Evolutionary conservation across 140 eudicot genomes (phyloP).

Genomic region (Anethum foeniculum): DNA sequence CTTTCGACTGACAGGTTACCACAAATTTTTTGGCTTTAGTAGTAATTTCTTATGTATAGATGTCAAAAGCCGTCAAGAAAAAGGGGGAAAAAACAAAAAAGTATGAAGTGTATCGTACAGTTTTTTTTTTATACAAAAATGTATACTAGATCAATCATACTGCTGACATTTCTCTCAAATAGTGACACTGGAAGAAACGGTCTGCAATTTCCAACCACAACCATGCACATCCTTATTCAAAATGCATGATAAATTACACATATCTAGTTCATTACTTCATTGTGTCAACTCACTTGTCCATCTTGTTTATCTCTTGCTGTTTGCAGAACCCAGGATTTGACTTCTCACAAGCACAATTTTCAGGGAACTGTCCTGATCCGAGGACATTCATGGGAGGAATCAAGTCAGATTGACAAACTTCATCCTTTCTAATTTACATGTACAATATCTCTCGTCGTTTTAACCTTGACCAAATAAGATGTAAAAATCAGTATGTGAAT

Average conservation of each 20-base stretch:
- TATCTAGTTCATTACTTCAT: background rate
- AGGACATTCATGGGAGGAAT: constrained; percentile 95
- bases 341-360: constrained; percentile 86
- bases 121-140: too few relatives aligned
- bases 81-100: too few relatives aligned
- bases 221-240: background rate
- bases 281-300: background rate
- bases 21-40: too few relatives aligned
- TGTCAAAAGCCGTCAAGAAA: too few relatives aligned
- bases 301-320: constrained; percentile 14
- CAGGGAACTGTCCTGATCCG: constrained; percentile 88
- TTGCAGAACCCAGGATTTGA: constrained; percentile 93
- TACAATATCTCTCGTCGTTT: constrained; percentile 17
- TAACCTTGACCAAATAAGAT: constrained; percentile 21
- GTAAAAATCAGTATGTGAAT: constrained; percentile 16
- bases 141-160: background rate
- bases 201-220: background rate
- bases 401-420: constrained; percentile 28
- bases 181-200: background rate
- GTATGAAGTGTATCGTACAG: too few relatives aligned
- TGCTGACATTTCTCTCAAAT: background rate
- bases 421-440: constrained; percentile 19
- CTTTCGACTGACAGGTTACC: too few relatives aligned
- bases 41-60: too few relatives aligned
- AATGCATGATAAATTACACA: background rate